Base-by-base conservation (phyloP, 2,329 filamentous ascomycete genomes). In the Fusarium sp. region DNA sequence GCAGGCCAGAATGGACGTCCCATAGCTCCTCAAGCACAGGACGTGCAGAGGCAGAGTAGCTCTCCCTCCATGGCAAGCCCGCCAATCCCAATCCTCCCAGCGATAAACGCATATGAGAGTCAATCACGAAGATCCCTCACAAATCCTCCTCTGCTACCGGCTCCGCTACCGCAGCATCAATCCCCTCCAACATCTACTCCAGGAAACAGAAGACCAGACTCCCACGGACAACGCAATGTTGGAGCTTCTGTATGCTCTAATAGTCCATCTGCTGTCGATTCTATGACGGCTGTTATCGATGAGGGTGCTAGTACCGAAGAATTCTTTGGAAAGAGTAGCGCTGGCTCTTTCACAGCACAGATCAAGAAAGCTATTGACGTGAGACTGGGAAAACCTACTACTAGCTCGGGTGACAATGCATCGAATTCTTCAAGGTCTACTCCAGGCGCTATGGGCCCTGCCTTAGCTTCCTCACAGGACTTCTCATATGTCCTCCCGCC, bases 291-390 rank as follows among this genome's bases (percentile, higher is more conserved):
- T 0, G 77, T 83, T 2, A 74, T 81, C 5, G 81, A 82, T 26
- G 81, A 83, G 55, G 81, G 79, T 1, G 69, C 68, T 1, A 78
- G 72, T 23, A 82, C 77, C 1, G 77, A 80, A 16, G 82, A 83
- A 20, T 84, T 82, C 60, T 84, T 84, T 56, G 82, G 83, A 0
- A 83, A 78, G 62, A 84, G 82, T 18, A 84, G 83, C 57, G 81
- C 81, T 1, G 81, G 82, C 0, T 82, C 81, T 4, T 84, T 84
- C 47, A 84, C 83, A 28, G 78, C 78, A 3, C 82, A 84, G 55
- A 83, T 84, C 38, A 83, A 80, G 52, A 79, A 77, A 2, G 82
- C 81, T 0, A 80, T 84, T 3, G 81, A 83, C 8, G 69, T 68
- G 5, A 69, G 74, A 6, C 39, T 78, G 0, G 75, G 75, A 6